Percentiles rank a stretch among this genome's conserved stretches.
These are phyloP conservation scores for Trichoderma gracile DNA, from an alignment of 2,329 filamentous ascomycete genomes.

Conservation along the genomic window DNA sequence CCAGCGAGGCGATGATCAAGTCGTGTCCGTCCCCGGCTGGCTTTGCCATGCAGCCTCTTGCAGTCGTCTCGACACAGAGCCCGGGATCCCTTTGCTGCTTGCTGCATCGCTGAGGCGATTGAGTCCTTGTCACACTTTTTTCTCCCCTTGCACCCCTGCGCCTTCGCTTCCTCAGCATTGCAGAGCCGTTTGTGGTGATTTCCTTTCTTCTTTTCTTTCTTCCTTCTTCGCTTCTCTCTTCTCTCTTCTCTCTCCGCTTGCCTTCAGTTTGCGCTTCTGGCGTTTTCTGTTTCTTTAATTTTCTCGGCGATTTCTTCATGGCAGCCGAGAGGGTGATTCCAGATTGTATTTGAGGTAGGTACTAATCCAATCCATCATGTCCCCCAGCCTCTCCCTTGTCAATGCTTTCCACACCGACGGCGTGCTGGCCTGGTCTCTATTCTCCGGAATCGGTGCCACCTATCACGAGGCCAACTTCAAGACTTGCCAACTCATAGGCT, in stretches of 20 bases:
- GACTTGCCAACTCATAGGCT: conserved; percentile 17
- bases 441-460: conserved; percentile 10
- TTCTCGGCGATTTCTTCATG: conserved; percentile 15
- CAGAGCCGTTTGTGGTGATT: conserved; percentile 8
- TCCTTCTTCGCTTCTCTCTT: neutral
- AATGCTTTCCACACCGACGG: conserved; percentile 10
- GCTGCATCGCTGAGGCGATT: conserved; percentile 20
- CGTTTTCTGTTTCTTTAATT: neutral
- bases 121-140: conserved; percentile 19
- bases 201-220: neutral
- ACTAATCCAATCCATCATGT: neutral
- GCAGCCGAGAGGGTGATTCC: conserved; percentile 10
- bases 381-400: conserved; percentile 5
- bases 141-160: conserved; percentile 1
- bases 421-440: neutral
- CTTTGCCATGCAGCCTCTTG: conserved; percentile 34
- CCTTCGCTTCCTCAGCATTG: conserved; percentile 15
- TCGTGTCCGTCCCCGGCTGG: conserved; percentile 32
- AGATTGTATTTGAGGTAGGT: conserved; percentile 16
- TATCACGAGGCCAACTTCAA: neutral
- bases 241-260: conserved; percentile 1
- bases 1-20: conserved; percentile 31
- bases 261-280: neutral
- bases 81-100: conserved; percentile 17
- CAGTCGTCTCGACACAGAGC: conserved; percentile 27